Evolutionary conservation across 805 yeast species (phyloP).

Genomic region (Tetrapisispora fleetii): DNA sequence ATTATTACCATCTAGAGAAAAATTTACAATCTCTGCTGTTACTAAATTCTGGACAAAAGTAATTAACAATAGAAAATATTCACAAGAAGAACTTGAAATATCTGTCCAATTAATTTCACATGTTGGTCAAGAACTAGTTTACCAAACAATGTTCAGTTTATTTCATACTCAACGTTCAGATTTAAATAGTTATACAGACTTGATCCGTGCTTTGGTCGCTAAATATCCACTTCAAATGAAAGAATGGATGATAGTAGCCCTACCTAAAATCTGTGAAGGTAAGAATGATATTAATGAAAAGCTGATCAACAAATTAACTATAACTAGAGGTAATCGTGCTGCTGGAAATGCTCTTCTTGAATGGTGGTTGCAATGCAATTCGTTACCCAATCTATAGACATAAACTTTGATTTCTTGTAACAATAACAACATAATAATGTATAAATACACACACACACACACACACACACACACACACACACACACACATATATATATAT

Average conservation of each 20-base stretch:
- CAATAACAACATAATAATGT: no score
- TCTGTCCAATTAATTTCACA: conserved; percentile 22
- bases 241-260: conserved; percentile 34
- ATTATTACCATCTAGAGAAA: conserved; percentile 36
- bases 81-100: conserved; percentile 32
- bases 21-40: conserved; percentile 39
- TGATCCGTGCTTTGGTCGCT: conserved; percentile 39
- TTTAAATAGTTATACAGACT: conserved; percentile 45
- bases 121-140: conserved; percentile 23
- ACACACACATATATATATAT: no score
- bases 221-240: conserved; percentile 42
- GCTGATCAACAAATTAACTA: conserved; percentile 44
- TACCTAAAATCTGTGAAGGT: conserved; percentile 22
- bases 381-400: conserved; percentile 24
- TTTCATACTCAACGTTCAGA: conserved; percentile 49
- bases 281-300: conserved; percentile 30
- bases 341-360: conserved; percentile 49
- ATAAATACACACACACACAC: no score
- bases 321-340: conserved; percentile 58
- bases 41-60: conserved; percentile 46
- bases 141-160: conserved; percentile 33
- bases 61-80: conserved; percentile 38
- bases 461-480: no score
- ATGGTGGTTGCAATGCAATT: conserved; percentile 57
- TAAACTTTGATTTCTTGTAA: not conserved